Evolutionary conservation across 768 basidiomycete species (phyloP).

Genomic region (Rossbeevera mucosa): DNA sequence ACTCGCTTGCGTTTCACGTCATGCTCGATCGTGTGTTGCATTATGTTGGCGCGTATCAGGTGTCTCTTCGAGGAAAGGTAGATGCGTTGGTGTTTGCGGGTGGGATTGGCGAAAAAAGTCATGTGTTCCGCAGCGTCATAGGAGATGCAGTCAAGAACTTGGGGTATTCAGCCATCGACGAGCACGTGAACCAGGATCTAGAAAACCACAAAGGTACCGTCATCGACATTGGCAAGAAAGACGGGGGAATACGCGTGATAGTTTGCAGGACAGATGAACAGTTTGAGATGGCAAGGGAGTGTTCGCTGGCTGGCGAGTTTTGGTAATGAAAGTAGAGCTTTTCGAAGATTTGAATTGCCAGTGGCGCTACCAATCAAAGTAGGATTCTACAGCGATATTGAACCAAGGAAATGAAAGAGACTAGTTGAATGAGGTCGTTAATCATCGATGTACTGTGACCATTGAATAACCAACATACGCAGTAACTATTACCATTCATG

Average conservation of each 20-base stretch:
- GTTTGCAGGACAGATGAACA: slow-evolving; percentile 70
- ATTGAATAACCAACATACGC: no score
- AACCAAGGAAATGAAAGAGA: no score
- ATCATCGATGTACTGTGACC: no score
- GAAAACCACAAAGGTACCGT: slow-evolving; percentile 37
- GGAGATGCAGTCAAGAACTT: slow-evolving; percentile 51
- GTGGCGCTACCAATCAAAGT: no score
- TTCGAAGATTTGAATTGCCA: no score
- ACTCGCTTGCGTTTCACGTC: slow-evolving; percentile 52
- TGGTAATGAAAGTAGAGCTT: slow-evolving; percentile 13
- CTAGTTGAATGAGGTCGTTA: no score
- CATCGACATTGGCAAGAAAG: slow-evolving; percentile 40
- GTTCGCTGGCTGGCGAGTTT: slow-evolving; percentile 21
- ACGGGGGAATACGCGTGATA: slow-evolving; percentile 36
- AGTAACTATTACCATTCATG: no score
- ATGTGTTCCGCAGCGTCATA: slow-evolving; percentile 56
- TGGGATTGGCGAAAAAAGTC: slow-evolving; percentile 79
- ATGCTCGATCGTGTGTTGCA: slow-evolving; percentile 73
- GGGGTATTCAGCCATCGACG: slow-evolving; percentile 49
- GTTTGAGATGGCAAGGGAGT: slow-evolving; percentile 45
- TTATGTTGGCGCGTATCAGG: slow-evolving; percentile 69
- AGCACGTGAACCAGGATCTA: slow-evolving; percentile 41
- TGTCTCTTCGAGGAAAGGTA: slow-evolving; percentile 62
- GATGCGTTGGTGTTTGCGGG: slow-evolving; percentile 85
- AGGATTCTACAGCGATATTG: no score